These are phyloP conservation scores for Xylariaceae sp. DNA, from an alignment of 2,329 filamentous ascomycete genomes.

Conservation along the genomic window DNA sequence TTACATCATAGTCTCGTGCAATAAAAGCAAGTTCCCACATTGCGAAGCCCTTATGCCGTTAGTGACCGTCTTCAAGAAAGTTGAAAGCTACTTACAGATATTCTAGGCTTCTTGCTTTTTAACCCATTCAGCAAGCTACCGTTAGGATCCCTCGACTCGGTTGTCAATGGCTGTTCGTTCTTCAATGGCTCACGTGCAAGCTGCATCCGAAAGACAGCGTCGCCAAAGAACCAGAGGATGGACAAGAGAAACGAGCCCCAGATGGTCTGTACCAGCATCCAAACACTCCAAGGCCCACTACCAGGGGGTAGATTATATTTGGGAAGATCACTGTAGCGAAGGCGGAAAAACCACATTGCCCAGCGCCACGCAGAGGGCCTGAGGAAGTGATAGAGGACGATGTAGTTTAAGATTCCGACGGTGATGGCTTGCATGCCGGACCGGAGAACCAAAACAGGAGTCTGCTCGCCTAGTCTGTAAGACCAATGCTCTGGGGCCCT, in stretches of 20 bases:
- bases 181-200: slow-evolving; percentile 83
- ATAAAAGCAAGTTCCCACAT: slow-evolving; percentile 91
- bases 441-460: slow-evolving; percentile 41
- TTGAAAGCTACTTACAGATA: slow-evolving; percentile 60
- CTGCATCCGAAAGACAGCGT: slow-evolving; percentile 79
- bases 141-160: slow-evolving; percentile 88
- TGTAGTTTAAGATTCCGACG: slow-evolving; percentile 51
- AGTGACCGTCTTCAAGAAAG: slow-evolving; percentile 21
- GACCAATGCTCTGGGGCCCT: slow-evolving; percentile 26
- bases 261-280: slow-evolving; percentile 62
- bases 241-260: slow-evolving; percentile 71
- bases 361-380: slow-evolving; percentile 71
- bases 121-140: slow-evolving; percentile 85
- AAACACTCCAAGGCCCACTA: slow-evolving; percentile 61
- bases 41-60: slow-evolving; percentile 70
- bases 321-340: slow-evolving; percentile 74
- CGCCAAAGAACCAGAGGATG: slow-evolving; percentile 78
- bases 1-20: slow-evolving; percentile 73
- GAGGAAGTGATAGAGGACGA: slow-evolving; percentile 69
- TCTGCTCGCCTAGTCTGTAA: slow-evolving; percentile 51
- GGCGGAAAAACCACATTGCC: slow-evolving; percentile 72
- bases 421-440: slow-evolving; percentile 43
- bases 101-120: slow-evolving; percentile 80
- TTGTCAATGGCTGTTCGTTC: slow-evolving; percentile 81
- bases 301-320: slow-evolving; percentile 70